Conservation (phyloP, 2,329 filamentous ascomycete species). For the Verticillium nubilum region DNA sequence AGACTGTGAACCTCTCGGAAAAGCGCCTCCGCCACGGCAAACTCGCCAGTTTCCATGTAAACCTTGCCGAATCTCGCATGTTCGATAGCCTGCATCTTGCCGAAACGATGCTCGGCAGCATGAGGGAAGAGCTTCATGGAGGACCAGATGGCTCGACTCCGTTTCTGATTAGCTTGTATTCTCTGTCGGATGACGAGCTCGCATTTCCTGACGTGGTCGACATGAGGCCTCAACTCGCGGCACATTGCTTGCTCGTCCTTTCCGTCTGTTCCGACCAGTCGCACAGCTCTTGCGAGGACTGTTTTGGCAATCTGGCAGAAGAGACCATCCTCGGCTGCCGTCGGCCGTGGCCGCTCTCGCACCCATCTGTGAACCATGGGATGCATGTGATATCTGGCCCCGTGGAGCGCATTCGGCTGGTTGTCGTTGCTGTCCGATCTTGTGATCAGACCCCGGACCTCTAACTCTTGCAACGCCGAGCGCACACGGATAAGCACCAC, state of each 20-base stretch:
- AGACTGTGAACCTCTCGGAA: not conserved
- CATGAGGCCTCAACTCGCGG: not conserved
- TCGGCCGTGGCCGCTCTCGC: not conserved
- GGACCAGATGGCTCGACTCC: not conserved
- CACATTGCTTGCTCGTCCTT: not conserved
- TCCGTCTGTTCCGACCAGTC: not conserved
- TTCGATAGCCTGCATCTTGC: not conserved
- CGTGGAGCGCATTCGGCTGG: not conserved
- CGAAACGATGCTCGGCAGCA: not conserved
- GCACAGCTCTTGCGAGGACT: not conserved
- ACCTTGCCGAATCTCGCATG: not conserved
- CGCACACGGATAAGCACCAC: not conserved
- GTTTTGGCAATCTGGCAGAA: not conserved
- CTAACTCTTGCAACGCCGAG: not conserved
- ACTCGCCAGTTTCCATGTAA: not conserved
- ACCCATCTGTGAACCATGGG: not conserved
- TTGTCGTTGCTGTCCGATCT: not conserved
- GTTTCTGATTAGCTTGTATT: not conserved
- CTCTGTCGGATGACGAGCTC: not conserved
- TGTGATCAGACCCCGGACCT: not conserved
- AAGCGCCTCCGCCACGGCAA: not conserved
- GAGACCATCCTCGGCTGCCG: not conserved
- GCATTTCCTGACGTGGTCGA: not conserved
- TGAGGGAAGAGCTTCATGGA: not conserved
- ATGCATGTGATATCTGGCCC: not conserved